Evolutionary conservation across 345 rosid species (phyloP).

Genomic region (Eucalyptus melliodora): DNA sequence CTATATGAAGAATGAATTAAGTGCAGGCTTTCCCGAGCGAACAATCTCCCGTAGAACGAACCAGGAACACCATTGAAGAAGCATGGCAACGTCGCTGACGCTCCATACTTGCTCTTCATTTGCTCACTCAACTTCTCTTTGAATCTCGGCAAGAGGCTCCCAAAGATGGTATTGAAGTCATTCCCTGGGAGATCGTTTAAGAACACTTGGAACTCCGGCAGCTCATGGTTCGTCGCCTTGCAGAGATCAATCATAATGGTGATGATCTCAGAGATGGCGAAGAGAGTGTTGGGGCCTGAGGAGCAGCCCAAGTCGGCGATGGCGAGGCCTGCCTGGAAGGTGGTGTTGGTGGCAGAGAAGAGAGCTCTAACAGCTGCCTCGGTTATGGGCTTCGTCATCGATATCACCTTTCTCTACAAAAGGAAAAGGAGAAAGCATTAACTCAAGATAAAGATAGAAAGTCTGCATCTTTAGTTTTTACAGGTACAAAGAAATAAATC

Average conservation of each 20-base stretch:
- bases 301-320: neutral
- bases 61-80: conserved; percentile 26
- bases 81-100: neutral
- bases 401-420: neutral
- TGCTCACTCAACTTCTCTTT: neutral
- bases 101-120: neutral
- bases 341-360: neutral
- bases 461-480: neutral
- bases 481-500: neutral
- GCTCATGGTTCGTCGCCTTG: neutral
- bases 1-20: conserved; percentile 36
- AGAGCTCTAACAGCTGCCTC: neutral
- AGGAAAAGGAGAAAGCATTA: neutral
- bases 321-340: neutral
- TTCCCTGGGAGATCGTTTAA: conserved; percentile 44
- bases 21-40: conserved; percentile 11
- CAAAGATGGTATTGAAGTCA: conserved; percentile 6
- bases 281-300: neutral
- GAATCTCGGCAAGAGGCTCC: neutral
- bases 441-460: neutral
- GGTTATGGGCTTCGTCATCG: neutral
- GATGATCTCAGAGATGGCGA: neutral
- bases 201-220: conserved; percentile 29
- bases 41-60: conserved; percentile 42
- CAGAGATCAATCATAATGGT: conserved; percentile 1